These are phyloP conservation scores for Glaciozyma antarctica DNA, from an alignment of 768 basidiomycete genomes.

Conservation along the genomic window DNA sequence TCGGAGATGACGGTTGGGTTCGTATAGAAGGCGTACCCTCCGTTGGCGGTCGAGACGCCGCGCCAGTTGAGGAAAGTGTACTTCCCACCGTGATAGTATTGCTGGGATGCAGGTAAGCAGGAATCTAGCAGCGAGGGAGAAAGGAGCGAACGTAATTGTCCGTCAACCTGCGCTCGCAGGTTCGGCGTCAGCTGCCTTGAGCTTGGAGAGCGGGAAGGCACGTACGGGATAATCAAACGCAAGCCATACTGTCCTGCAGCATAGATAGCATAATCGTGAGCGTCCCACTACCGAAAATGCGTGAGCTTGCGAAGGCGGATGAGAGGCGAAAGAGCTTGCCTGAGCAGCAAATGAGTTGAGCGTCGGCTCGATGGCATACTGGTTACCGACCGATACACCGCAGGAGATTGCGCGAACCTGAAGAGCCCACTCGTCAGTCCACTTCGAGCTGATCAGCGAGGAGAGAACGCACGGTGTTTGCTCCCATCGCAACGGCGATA, in stretches of 20 bases:
- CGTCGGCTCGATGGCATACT: constrained; percentile 25
- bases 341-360: not conserved
- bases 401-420: constrained; percentile 34
- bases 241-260: constrained; percentile 29
- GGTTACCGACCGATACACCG: constrained; percentile 35
- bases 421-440: constrained; percentile 28
- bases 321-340: not conserved
- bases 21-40: constrained; percentile 11
- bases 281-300: not conserved
- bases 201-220: not conserved
- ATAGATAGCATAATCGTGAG: constrained; percentile 11
- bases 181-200: no score
- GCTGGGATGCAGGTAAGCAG: no score
- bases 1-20: constrained; percentile 1
- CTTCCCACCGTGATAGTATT: constrained; percentile 17
- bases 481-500: constrained; percentile 34
- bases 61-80: constrained; percentile 28
- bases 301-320: not conserved
- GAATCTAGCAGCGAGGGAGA: no score
- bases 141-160: no score
- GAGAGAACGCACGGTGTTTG: constrained; percentile 33
- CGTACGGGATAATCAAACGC: constrained; percentile 25
- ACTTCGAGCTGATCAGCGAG: not conserved
- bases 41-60: constrained; percentile 9
- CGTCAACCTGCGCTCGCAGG: no score